Base-by-base conservation (phyloP, 441 rosid genomes). In the Theobroma grandiflorum region DNA sequence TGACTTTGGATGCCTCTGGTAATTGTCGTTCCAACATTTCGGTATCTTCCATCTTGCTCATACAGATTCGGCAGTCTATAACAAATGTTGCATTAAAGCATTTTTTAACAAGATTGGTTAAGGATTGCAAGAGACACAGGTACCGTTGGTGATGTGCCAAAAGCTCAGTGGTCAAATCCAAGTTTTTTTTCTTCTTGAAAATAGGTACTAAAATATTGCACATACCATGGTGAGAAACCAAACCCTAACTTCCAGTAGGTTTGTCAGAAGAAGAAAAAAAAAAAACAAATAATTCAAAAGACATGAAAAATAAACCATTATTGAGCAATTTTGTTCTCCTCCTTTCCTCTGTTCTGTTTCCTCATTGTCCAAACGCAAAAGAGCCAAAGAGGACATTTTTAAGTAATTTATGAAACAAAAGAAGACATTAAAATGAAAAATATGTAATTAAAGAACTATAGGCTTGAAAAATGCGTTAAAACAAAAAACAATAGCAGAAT, bases 1-100 rank as follows among this genome's bases (percentile, higher is more conserved):
- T 74, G 53, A 61, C 72, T 58, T 80, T 86, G 12, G 79, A 53
- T 78, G 78, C 86, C 26, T 55, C 85, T 9, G 78, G 76, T 78
- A 86, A 76, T 49, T 86, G 90, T 62, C 82, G 86, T 58, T 80
- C 89, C 58, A 80, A 72, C 93, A 88, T 91, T 80, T 89, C 92
- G 1, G 87, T 75, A 64, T 88, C 93, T 81, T 78, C 91, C 98
- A 92, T 94, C 79, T 81, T 73, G 74, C 79, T 78, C 65, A 40
- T 15, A 63, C 65, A 35, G 72, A 77, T 53, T 79, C 78, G 33
- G 49, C 73, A 74, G 53, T 76, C 73, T 40, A 74, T 52, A 59
- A 42, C 33, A 68, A 53, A n/a, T 35, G 49, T 37, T 42, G 55
- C n/a, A 55, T 50, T 52, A 52, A 37, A 4, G 59, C 43, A 20